A percentile compares a stretch with the other conserved stretches of the same genome.
Evolutionary conservation across 306 rosid genomes (phyloP).

Genomic region (Neltuma alba): DNA sequence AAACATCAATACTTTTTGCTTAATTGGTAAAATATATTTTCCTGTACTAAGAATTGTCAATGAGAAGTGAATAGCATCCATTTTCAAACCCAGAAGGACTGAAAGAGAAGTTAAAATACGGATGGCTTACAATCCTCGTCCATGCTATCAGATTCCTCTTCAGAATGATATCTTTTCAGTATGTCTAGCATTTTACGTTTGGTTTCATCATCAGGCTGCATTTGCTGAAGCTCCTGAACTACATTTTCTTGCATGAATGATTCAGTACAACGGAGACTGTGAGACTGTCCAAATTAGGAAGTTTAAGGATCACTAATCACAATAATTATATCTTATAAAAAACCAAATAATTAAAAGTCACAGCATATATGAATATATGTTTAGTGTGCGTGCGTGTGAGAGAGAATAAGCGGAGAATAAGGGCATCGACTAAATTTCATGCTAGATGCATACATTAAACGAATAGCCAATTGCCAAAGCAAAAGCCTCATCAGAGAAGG

Average conservation of each 20-base stretch:
- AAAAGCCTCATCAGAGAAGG: constrained; percentile 1
- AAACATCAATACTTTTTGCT: not conserved
- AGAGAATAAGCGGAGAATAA: not conserved
- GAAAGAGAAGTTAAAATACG: constrained; percentile 5
- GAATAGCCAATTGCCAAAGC: constrained; percentile 26
- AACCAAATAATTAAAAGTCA: not conserved
- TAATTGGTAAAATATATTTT: not conserved
- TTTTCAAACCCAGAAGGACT: constrained; percentile 1
- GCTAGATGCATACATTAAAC: constrained; percentile 11
- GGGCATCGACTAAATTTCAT: constrained; percentile 4
- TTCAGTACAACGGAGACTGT: constrained; percentile 81
- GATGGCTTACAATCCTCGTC: constrained; percentile 62
- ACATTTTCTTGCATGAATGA: constrained; percentile 95
- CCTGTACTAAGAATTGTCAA: not conserved
- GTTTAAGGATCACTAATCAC: constrained; percentile 18
- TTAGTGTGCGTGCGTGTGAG: too few relatives aligned
- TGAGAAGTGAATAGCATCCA: not conserved
- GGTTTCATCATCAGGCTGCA: constrained; percentile 65
- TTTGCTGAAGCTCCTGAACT: constrained; percentile 70
- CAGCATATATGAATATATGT: not conserved
- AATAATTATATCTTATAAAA: not conserved
- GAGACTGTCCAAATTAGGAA: constrained; percentile 58
- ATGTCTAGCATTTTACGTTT: constrained; percentile 81
- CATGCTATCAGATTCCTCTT: constrained; percentile 73
- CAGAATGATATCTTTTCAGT: constrained; percentile 70